Conservation (phyloP, 768 basidiomycete species). For the Trametopsis cervina region DNA sequence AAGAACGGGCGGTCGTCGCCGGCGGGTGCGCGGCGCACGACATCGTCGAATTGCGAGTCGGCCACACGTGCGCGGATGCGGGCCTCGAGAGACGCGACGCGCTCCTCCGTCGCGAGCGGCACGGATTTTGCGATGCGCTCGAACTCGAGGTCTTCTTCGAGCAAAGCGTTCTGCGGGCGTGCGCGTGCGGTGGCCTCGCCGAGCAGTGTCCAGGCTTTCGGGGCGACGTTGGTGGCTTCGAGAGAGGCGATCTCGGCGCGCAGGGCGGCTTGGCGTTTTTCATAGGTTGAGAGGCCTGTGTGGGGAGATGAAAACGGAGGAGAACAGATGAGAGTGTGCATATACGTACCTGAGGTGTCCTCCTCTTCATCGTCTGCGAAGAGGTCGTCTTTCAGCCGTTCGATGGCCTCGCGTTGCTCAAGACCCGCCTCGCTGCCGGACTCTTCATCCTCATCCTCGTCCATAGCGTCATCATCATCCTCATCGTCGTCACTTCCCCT, state of each 20-base stretch:
- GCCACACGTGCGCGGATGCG: conserved; percentile 85
- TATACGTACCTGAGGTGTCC: conserved; percentile 19
- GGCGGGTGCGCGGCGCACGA: conserved; percentile 69
- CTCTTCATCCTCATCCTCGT: conserved; percentile 19
- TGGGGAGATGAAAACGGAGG: not conserved
- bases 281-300: conserved; percentile 66
- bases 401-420: conserved; percentile 41
- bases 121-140: conserved; percentile 83
- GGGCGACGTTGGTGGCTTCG: conserved; percentile 80
- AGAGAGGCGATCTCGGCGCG: conserved; percentile 73
- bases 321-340: not conserved
- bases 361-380: conserved; percentile 66
- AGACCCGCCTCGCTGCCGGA: conserved; percentile 10
- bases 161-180: conserved; percentile 84
- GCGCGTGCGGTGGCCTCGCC: conserved; percentile 82
- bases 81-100: conserved; percentile 76
- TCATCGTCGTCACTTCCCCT: conserved; percentile 21
- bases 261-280: conserved; percentile 69
- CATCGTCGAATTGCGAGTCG: conserved; percentile 85
- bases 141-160: conserved; percentile 93
- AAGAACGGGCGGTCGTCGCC: conserved; percentile 89
- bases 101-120: conserved; percentile 87
- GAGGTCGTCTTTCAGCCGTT: conserved; percentile 68
- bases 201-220: conserved; percentile 89
- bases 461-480: conserved; percentile 10